Evolutionary conservation across 1,284 basidiomycete species (phyloP).

Genomic region (Boletus smithii): DNA sequence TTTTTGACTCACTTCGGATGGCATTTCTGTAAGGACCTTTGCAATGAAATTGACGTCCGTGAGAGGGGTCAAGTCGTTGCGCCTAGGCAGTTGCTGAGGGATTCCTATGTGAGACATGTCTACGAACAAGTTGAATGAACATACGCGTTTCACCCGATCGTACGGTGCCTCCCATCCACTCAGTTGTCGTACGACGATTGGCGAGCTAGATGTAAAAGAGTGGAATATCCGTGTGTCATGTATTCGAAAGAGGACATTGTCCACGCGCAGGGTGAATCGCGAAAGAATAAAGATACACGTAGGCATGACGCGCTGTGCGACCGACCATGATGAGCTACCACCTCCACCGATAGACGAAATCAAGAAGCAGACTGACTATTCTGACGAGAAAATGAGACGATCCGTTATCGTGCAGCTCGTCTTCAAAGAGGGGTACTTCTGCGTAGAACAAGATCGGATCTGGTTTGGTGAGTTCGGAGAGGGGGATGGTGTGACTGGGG

Average conservation of each 20-base stretch:
- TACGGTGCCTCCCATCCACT: slow-evolving; percentile 91
- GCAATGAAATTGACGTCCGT: slow-evolving; percentile 89
- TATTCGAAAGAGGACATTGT: slow-evolving; percentile 90
- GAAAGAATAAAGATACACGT: slow-evolving; percentile 91
- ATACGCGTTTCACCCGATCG: slow-evolving; percentile 72
- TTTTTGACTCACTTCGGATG: slow-evolving; percentile 53
- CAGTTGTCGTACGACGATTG: slow-evolving; percentile 74
- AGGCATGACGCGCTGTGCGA: slow-evolving; percentile 89
- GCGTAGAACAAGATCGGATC: slow-evolving; percentile 96
- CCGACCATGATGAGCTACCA: slow-evolving; percentile 9
- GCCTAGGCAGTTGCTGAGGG: slow-evolving; percentile 67
- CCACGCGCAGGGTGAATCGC: slow-evolving; percentile 92
- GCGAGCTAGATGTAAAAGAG: slow-evolving; percentile 61
- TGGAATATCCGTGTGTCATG: slow-evolving; percentile 92
- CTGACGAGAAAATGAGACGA: slow-evolving; percentile 78
- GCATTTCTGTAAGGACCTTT: slow-evolving; percentile 67
- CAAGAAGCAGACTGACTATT: slow-evolving; percentile 59
- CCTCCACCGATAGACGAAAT: too few relatives aligned
- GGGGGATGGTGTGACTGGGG: slow-evolving; percentile 64
- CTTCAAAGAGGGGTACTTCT: slow-evolving; percentile 88
- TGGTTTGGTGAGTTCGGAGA: slow-evolving; percentile 79
- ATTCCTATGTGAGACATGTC: slow-evolving; percentile 5
- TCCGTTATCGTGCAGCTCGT: slow-evolving; percentile 94
- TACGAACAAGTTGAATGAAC: slow-evolving; percentile 24
- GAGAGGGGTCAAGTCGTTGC: slow-evolving; percentile 84